Base-by-base conservation (phyloP, 2,329 filamentous ascomycete genomes). In the Phaeosphaeriaceae sp. region DNA sequence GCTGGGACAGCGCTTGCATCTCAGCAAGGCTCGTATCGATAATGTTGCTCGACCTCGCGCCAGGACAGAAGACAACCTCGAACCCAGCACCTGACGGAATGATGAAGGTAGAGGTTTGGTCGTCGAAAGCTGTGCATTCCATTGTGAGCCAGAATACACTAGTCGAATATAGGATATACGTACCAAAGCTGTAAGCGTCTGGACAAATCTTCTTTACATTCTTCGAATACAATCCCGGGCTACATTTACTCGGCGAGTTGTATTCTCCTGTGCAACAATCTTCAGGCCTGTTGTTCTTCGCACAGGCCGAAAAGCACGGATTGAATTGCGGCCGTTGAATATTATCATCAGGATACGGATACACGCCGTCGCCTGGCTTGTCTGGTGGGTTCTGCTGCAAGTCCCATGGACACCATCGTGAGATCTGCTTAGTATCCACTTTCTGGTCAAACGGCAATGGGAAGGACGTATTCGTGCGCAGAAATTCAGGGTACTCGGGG, bases 101-200 rank as follows among this genome's bases (percentile, higher is more conserved):
- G 67, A 86, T 85, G 73, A 87, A 87, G 1, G 85, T 86, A 22
- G 83, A 85, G 11, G 79, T 82, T 64, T 85, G 80, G 63, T 87
- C 85, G 65, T 87, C 85, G 63, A 85, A 86, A n/a, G 85, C 82
- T 82, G 47, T 6, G 19, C 7, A 46, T 15, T 17, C 35, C 56
- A 44, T 10, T 21, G 22, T 63, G 22, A 61, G 55, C 42, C 35
- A 23, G n/a, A 35, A 3, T 19, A 30, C 1, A 30, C 2, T 19
- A 2, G 10, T 24, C 9, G 28, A n/a, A 10, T 2, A 2, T 17
- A 17, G 10, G 26, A n/a, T 8, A 21, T 15, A 75, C 86, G 87
- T 52, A 90, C 89, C 83, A 74, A 86, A 96, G 70, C 89, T 92
- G 79, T 95, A 96, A 2, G 92, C 92, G 77, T 96, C 92, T 0